Evolutionary conservation across 2,329 filamentous ascomycete genomes (phyloP), one percentile per base, ranked within the genome.

Genomic region (Ascochyta koolunga): DNA sequence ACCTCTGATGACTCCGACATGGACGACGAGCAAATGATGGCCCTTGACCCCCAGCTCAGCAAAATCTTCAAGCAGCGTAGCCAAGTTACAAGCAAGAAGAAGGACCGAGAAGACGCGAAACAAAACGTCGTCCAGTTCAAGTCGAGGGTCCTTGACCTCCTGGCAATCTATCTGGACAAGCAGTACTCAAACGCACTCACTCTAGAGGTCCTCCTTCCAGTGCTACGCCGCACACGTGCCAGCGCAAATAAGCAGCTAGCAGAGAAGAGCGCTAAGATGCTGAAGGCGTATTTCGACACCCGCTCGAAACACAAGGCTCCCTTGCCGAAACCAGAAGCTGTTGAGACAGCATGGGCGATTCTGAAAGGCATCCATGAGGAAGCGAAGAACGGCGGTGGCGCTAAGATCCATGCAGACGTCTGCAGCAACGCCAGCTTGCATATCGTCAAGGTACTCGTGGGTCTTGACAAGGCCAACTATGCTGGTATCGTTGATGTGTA

Each of bases 1-100:
- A 83, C 83, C 9, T 81, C 80, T 11, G 89, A 89, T 55, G 77
- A 80, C 19, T 84, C 84, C 22, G 91, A 96, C 75, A 96, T 99
- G 92, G 89, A 91, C 57, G 93, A 98, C 76, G 92, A 93, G 16
- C 89, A 96, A 71, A 98, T 98, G 95, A 87, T 96, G 77, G 87
- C 87, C 3, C 80, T 98, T 15, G 93, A 98, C 67, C 84, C 84
- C 10, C 89, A 93, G 69, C 85, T 99, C 4, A 86, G 87, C 44
- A 90, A 90, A 59, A 91, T 97, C 58, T 96, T 98, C 81, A 86
- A 87, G 61, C 87, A 93, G 61, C 86, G 88, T 42, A 85, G 84
- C 61, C 88, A 91, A 72, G 62, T 60, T 2, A 69, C 68, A 1
- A 87, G 83, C 71, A 88, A 89, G 69, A 95, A 93, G 78, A 90